phyloP scores from a whole-genome alignment of 2,329 filamentous ascomycete genomes.

The Hyphodiscus sp. region DNA sequence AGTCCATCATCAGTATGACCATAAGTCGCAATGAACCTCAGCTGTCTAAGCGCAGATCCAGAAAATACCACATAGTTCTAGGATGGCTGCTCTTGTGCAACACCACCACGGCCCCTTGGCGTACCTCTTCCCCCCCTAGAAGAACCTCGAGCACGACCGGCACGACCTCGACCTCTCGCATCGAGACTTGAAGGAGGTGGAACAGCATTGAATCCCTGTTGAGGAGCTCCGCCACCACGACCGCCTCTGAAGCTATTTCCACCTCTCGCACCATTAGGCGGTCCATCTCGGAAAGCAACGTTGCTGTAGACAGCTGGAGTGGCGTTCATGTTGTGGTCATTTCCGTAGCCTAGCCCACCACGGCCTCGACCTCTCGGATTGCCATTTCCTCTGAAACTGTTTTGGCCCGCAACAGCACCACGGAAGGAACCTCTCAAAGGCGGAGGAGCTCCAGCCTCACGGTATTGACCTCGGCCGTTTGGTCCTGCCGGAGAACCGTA shows the following conservation, averaged over 20 bases:
- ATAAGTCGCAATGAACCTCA: not conserved
- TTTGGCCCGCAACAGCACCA: constrained; percentile 44
- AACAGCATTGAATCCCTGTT: constrained; percentile 45
- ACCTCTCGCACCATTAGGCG: constrained; percentile 16
- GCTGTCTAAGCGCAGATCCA: not conserved
- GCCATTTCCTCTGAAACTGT: constrained; percentile 6
- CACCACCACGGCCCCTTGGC: constrained; percentile 20
- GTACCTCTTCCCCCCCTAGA: constrained; percentile 14
- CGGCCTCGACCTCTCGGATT: constrained; percentile 5
- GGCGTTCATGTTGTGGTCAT: constrained; percentile 17
- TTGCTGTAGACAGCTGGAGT: constrained; percentile 21
- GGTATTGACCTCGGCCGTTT: constrained; percentile 55
- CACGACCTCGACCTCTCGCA: constrained; percentile 32
- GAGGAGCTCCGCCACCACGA: constrained; percentile 17
- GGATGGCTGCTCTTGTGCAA: constrained; percentile 6
- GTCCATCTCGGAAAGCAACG: constrained; percentile 19
- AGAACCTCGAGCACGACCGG: constrained; percentile 27
- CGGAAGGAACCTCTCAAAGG: constrained; percentile 53
- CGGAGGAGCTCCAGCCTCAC: constrained; percentile 48
- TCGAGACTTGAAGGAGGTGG: constrained; percentile 56
- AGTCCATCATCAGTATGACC: not conserved
- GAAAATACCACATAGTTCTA: not conserved
- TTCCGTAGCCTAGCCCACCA: constrained; percentile 10
- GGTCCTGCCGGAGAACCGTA: constrained; percentile 49
- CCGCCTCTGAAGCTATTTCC: constrained; percentile 17